Conservation (phyloP, 1,139 yeast genomes). For the Pichia norvegensis region DNA sequence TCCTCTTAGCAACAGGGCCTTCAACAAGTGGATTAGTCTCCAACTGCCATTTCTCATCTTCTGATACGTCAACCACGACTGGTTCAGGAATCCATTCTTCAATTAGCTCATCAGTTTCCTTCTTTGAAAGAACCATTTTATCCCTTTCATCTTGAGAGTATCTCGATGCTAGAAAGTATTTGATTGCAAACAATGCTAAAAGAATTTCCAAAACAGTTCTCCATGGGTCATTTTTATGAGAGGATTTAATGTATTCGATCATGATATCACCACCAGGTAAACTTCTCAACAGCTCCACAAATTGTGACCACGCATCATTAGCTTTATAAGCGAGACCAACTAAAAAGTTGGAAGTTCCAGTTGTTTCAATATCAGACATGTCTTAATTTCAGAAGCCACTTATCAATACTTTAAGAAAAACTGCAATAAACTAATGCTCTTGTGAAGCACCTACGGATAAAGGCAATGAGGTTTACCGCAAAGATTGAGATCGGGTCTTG, state of each 20-base stretch:
- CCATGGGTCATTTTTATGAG: slow-evolving; percentile 90
- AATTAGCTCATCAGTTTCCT: slow-evolving; percentile 75
- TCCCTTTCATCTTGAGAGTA: slow-evolving; percentile 73
- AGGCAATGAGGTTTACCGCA: no score
- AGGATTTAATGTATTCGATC: slow-evolving; percentile 72
- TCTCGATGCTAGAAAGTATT: slow-evolving; percentile 77
- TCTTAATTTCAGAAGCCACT: background rate
- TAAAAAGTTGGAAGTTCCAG: slow-evolving; percentile 22
- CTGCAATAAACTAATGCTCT: background rate
- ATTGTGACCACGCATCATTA: slow-evolving; percentile 19
- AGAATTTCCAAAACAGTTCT: slow-evolving; percentile 77
- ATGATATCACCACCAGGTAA: slow-evolving; percentile 80
- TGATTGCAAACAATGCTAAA: slow-evolving; percentile 73
- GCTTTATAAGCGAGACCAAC: slow-evolving; percentile 22
- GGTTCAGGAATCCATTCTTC: slow-evolving; percentile 92
- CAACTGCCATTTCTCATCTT: slow-evolving; percentile 54
- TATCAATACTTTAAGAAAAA: background rate
- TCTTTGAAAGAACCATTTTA: slow-evolving; percentile 52
- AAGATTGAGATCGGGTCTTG: background rate
- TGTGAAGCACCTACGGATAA: background rate
- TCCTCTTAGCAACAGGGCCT: slow-evolving; percentile 41
- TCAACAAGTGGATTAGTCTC: slow-evolving; percentile 55
- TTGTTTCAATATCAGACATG: slow-evolving; percentile 1
- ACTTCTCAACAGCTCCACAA: slow-evolving; percentile 17
- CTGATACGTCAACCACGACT: slow-evolving; percentile 48